Percentiles rank a stretch among this genome's conserved stretches.
phyloP scores from a whole-genome alignment of 1,284 basidiomycete genomes.

The Pseudozyma thailandica region DNA sequence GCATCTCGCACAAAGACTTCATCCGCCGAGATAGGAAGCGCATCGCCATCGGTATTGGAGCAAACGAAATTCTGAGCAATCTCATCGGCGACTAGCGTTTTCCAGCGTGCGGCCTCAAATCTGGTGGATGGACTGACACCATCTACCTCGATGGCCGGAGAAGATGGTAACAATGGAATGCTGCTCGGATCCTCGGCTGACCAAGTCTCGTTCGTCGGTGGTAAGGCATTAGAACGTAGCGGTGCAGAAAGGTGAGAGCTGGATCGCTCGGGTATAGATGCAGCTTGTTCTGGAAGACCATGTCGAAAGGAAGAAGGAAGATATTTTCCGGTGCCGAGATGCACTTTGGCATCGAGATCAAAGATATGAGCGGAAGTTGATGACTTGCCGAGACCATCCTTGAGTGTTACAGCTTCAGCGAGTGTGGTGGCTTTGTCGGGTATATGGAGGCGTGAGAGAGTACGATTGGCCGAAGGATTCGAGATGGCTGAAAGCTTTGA shows the following conservation, averaged over 20 bases:
- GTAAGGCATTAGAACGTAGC: background rate
- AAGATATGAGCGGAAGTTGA: conserved; percentile 26
- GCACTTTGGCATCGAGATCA: conserved; percentile 44
- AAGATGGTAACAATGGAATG: conserved; percentile 25
- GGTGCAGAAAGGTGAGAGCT: conserved; percentile 23
- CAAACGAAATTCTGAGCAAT: conserved; percentile 13
- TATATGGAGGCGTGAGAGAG: background rate
- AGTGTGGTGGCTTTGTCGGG: background rate
- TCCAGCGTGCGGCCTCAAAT: conserved; percentile 17
- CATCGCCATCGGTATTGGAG: conserved; percentile 14
- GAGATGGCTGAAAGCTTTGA: no score
- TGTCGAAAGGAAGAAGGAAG: conserved; percentile 33
- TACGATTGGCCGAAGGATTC: background rate
- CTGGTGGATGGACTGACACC: conserved; percentile 1
- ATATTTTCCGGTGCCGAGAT: conserved; percentile 17
- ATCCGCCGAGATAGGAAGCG: conserved; percentile 52
- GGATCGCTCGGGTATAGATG: conserved; percentile 33
- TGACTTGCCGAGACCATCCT: conserved; percentile 12
- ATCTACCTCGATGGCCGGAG: background rate
- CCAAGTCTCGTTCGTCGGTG: conserved; percentile 7
- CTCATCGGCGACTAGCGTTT: conserved; percentile 10
- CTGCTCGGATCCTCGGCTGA: conserved; percentile 30
- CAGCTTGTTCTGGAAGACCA: conserved; percentile 10
- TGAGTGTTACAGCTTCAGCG: background rate
- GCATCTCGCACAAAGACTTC: conserved; percentile 60